These are phyloP conservation scores for Vairimorpha necatrix DNA, from an alignment of 371 early-diverging fungal species.

Conservation along the genomic window DNA sequence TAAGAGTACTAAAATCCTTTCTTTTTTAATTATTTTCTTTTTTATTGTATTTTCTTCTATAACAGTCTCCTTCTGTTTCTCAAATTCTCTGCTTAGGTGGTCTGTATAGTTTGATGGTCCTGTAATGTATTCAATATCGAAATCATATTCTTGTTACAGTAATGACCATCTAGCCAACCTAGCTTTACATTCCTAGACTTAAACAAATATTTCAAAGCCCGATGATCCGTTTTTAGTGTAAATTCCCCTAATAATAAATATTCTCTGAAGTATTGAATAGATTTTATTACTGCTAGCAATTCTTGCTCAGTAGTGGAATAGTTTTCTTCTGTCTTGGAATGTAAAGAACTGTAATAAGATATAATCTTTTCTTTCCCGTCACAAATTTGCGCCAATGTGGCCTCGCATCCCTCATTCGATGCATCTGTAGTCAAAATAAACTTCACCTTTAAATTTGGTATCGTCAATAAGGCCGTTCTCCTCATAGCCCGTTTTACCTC, in stretches of 20 bases:
- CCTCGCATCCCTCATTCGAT: constrained; percentile 9
- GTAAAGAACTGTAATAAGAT: background rate
- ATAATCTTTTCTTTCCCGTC: constrained; percentile 15
- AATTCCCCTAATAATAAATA: constrained; percentile 19
- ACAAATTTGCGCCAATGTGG: constrained; percentile 21
- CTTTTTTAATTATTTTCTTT: background rate
- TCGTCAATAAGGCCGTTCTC: background rate
- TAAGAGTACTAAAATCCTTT: background rate
- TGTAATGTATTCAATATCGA: constrained; percentile 27
- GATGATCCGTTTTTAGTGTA: constrained; percentile 31
- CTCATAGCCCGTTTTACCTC: background rate
- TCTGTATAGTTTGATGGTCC: constrained; percentile 15
- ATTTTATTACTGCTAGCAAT: constrained; percentile 17
- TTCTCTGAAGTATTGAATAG: constrained; percentile 15
- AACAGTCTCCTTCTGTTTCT: background rate
- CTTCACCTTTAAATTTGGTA: constrained; percentile 16
- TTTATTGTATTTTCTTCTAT: background rate
- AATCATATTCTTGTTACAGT: constrained; percentile 26
- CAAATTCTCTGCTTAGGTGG: constrained; percentile 17
- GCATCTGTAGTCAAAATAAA: constrained; percentile 52
- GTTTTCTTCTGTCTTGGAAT: constrained; percentile 14
- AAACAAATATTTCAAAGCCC: constrained; percentile 15
- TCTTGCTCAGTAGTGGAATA: constrained; percentile 32
- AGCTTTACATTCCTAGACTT: background rate
- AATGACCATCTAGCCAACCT: constrained; percentile 8